Conservation (phyloP, 768 basidiomycete species). For the Lactifluus echinatus region DNA sequence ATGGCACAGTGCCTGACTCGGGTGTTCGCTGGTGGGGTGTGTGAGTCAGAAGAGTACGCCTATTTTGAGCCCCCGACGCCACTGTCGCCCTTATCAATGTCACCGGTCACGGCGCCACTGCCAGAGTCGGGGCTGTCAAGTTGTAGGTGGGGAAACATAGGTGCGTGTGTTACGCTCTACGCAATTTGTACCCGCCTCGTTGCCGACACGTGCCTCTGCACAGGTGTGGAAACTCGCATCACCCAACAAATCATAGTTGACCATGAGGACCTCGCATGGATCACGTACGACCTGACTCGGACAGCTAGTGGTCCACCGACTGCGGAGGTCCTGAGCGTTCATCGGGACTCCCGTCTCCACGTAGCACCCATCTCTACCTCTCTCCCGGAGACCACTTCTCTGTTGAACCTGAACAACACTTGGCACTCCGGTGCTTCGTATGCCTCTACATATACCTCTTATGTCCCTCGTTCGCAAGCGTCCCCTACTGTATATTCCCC, state of each 20-base stretch:
- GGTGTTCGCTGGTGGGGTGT: slow-evolving; percentile 43
- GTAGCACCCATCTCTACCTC: slow-evolving; percentile 15
- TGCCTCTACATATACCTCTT: slow-evolving; percentile 1
- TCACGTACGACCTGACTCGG: slow-evolving; percentile 64
- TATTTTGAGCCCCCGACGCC: slow-evolving; percentile 36
- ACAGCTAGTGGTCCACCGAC: slow-evolving; percentile 39
- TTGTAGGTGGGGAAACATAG: slow-evolving; percentile 62
- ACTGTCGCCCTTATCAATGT: slow-evolving; percentile 12
- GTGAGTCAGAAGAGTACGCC: slow-evolving; percentile 45
- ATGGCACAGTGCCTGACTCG: no score
- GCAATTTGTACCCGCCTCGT: not conserved
- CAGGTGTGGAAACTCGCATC: slow-evolving; percentile 47
- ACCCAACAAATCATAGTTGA: slow-evolving; percentile 66
- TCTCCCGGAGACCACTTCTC: slow-evolving; percentile 23
- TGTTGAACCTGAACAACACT: slow-evolving; percentile 5
- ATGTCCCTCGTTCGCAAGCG: slow-evolving; percentile 10
- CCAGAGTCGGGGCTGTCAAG: slow-evolving; percentile 59
- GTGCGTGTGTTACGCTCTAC: slow-evolving; percentile 36
- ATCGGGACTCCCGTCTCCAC: slow-evolving; percentile 28
- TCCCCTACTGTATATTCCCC: not conserved
- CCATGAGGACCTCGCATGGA: slow-evolving; percentile 49
- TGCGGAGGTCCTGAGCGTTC: slow-evolving; percentile 50
- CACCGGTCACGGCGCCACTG: slow-evolving; percentile 41
- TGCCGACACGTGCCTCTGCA: slow-evolving; percentile 10
- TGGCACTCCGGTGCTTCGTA: slow-evolving; percentile 12